These are phyloP conservation scores for Penicillium sp. DNA, from an alignment of 2,329 filamentous ascomycete species.

Conservation along the genomic window DNA sequence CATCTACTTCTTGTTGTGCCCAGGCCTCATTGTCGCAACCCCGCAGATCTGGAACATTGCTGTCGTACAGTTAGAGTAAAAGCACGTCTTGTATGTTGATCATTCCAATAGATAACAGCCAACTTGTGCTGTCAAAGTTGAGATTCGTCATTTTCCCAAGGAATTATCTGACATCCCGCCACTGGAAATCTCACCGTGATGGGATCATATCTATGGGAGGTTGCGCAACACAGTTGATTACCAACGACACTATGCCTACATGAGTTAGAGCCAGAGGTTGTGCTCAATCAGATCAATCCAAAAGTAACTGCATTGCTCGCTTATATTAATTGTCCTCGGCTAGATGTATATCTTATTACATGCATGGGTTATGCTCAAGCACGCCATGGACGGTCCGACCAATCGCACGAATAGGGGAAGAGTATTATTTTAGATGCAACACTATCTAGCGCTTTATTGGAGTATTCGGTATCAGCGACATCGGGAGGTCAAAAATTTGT, in stretches of 20 bases:
- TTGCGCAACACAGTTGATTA: constrained; percentile 10
- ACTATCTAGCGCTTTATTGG: too few species aligned
- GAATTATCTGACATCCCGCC: constrained; percentile 16
- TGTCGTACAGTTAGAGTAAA: constrained; percentile 3
- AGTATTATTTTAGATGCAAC: background rate
- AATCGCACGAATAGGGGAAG: background rate
- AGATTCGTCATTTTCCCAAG: constrained; percentile 9
- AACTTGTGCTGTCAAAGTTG: background rate
- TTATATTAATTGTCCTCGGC: background rate
- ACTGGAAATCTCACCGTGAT: background rate
- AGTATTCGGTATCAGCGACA: background rate
- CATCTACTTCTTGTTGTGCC: background rate
- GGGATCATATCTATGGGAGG: background rate
- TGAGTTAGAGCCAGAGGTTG: background rate
- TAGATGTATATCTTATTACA: background rate
- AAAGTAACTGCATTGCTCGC: too few species aligned
- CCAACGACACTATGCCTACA: background rate
- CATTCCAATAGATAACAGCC: background rate
- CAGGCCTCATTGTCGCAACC: background rate
- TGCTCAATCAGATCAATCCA: background rate
- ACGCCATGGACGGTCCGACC: background rate
- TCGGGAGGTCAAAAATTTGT: too few species aligned
- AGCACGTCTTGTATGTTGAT: constrained; percentile 3
- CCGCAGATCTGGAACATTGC: background rate
- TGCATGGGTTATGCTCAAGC: background rate